A percentile compares a stretch with the other conserved stretches of the same genome.
These are phyloP conservation scores for Arabis hirsuta DNA, from an alignment of 345 rosid genomes.

Conservation along the genomic window DNA sequence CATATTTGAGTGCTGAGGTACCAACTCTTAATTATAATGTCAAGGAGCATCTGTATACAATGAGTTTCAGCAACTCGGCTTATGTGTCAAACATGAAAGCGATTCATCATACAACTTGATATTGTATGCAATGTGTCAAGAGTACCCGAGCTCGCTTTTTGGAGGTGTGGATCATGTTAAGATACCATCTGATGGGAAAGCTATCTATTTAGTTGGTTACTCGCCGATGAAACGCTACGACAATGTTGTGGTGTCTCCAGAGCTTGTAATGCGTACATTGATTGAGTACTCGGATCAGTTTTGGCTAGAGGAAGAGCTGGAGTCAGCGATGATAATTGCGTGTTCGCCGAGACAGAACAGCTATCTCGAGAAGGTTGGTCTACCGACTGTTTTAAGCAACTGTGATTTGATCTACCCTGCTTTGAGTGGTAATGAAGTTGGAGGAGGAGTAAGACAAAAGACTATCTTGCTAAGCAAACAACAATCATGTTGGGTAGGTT, in stretches of 20 bases:
- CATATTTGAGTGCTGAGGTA: constrained; percentile 2
- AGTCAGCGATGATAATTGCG: constrained; percentile 54
- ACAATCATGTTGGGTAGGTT: constrained; percentile 6
- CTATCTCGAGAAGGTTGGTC: background rate
- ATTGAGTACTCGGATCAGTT: constrained; percentile 53
- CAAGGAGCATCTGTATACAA: constrained; percentile 10
- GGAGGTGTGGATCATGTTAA: constrained; percentile 29
- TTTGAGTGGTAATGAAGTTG: background rate
- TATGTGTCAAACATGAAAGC: background rate
- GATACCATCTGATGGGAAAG: constrained; percentile 20
- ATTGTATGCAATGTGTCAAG: constrained; percentile 25
- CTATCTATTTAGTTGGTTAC: constrained; percentile 17
- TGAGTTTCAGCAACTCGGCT: background rate
- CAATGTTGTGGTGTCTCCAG: constrained; percentile 10
- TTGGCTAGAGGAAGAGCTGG: constrained; percentile 63
- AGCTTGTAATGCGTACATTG: constrained; percentile 16
- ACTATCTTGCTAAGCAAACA: background rate
- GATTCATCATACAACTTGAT: background rate
- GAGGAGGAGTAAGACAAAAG: background rate
- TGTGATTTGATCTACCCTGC: constrained; percentile 21
- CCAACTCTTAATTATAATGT: constrained; percentile 1
- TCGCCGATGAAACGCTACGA: background rate
- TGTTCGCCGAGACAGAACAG: constrained; percentile 35
- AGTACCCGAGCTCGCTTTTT: background rate
- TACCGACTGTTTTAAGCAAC: background rate